These are phyloP conservation scores for Sporothrix variecibatus DNA, from an alignment of 2,329 filamentous ascomycete species.

Conservation along the genomic window DNA sequence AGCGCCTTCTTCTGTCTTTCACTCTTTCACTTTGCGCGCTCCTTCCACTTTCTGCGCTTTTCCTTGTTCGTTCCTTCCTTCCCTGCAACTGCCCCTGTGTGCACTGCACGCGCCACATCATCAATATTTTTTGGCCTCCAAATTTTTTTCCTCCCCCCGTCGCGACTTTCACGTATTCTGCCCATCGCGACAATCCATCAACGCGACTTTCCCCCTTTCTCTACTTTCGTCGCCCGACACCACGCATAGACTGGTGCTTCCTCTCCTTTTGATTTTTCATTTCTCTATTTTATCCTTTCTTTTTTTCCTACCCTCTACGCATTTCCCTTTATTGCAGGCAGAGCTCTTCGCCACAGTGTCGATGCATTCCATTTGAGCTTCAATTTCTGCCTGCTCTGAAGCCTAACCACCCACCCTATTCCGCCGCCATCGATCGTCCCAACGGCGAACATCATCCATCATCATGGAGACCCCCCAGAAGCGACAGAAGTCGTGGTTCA, in stretches of 20 bases:
- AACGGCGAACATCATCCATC: slow-evolving; percentile 4
- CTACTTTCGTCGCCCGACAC: slow-evolving; percentile 5
- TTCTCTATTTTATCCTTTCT: not conserved
- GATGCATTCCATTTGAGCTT: slow-evolving; percentile 26
- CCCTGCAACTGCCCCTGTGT: slow-evolving; percentile 15
- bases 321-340: slow-evolving; percentile 11
- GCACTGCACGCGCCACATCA: slow-evolving; percentile 27
- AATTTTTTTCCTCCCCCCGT: slow-evolving; percentile 24
- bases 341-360: slow-evolving; percentile 11
- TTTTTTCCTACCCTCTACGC: not conserved
- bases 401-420: slow-evolving; percentile 11
- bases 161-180: slow-evolving; percentile 24
- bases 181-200: slow-evolving; percentile 27
- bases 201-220: slow-evolving; percentile 20
- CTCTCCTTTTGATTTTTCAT: slow-evolving; percentile 11
- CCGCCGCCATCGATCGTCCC: slow-evolving; percentile 10
- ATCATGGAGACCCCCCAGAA: slow-evolving; percentile 31
- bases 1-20: slow-evolving; percentile 5
- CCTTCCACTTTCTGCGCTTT: slow-evolving; percentile 22
- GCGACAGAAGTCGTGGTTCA: slow-evolving; percentile 30
- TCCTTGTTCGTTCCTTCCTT: slow-evolving; percentile 16
- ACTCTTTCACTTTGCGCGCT: not conserved
- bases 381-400: slow-evolving; percentile 18
- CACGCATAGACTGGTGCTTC: slow-evolving; percentile 20
- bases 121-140: slow-evolving; percentile 25